A percentile compares a stretch with the other conserved stretches of the same genome.
These are phyloP conservation scores for Gardenia jasminoides DNA, from an alignment of 257 asterid genomes.

Conservation along the genomic window DNA sequence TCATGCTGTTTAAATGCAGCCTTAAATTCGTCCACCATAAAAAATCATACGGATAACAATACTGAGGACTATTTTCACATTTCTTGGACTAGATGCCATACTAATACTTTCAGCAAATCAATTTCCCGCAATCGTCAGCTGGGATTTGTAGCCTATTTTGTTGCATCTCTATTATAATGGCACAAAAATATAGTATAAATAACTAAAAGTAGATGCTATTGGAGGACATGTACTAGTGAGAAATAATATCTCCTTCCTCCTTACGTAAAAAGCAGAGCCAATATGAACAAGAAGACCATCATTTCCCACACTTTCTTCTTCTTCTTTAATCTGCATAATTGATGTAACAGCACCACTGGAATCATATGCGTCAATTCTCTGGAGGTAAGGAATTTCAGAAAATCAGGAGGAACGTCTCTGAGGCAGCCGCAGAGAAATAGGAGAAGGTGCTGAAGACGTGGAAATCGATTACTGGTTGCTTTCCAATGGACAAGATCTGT, in stretches of 20 bases:
- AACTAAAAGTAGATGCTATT: too few relatives aligned
- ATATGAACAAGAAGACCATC: neutral
- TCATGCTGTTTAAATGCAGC: too few relatives aligned
- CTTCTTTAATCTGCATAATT: conserved; percentile 4
- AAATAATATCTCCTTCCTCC: neutral
- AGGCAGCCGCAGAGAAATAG: neutral
- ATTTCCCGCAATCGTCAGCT: too few relatives aligned
- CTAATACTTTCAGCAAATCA: too few relatives aligned
- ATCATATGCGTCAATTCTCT: neutral
- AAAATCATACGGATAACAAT: too few relatives aligned
- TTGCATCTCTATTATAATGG: too few relatives aligned
- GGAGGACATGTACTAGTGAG: neutral
- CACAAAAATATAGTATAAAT: too few relatives aligned
- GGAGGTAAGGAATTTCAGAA: neutral
- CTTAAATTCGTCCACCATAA: too few relatives aligned
- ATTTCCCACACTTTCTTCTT: neutral
- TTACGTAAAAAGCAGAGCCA: neutral
- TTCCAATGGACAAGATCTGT: conserved; percentile 11
- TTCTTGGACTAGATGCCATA: too few relatives aligned
- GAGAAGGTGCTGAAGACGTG: neutral
- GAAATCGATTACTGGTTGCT: neutral
- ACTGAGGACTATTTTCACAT: too few relatives aligned
- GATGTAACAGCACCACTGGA: neutral
- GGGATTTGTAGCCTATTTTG: too few relatives aligned
- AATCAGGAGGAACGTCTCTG: neutral